These are phyloP conservation scores for Teratosphaeria viscida DNA, from an alignment of 2,329 filamentous ascomycete genomes.

Conservation along the genomic window DNA sequence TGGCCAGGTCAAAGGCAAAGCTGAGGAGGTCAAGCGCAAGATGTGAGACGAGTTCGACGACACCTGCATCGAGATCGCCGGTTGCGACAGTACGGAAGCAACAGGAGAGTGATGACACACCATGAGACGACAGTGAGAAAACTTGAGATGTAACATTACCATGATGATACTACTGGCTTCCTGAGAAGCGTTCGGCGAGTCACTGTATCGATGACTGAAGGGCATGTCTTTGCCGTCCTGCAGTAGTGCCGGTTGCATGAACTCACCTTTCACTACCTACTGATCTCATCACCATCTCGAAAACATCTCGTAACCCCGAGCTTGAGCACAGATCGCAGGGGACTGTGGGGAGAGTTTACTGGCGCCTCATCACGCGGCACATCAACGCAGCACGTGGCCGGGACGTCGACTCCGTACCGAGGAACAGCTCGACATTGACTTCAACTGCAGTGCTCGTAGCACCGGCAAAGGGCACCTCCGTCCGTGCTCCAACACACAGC, in stretches of 20 bases:
- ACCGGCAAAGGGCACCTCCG: background rate
- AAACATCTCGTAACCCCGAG: background rate
- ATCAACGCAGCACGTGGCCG: background rate
- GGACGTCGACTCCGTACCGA: background rate
- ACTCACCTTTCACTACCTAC: background rate
- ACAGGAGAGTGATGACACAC: background rate
- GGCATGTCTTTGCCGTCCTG: background rate
- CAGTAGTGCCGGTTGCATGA: background rate
- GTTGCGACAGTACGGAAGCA: background rate
- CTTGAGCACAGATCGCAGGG: background rate
- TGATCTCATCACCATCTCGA: background rate
- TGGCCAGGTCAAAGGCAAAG: constrained; percentile 32
- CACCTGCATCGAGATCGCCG: background rate
- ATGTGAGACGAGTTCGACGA: background rate
- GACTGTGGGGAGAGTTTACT: background rate
- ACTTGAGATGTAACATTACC: background rate
- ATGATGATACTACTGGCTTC: background rate
- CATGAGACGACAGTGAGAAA: background rate
- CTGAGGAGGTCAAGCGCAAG: constrained; percentile 9
- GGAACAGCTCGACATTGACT: no score
- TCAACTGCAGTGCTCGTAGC: background rate
- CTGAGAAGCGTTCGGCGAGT: background rate
- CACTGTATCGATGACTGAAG: background rate
- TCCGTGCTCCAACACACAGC: constrained; percentile 12
- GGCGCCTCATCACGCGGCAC: background rate